Percentiles rank a stretch among this genome's conserved stretches.
phyloP scores from a whole-genome alignment of 192 early-diverging fungal genomes.

The Coemansia sp. region DNA sequence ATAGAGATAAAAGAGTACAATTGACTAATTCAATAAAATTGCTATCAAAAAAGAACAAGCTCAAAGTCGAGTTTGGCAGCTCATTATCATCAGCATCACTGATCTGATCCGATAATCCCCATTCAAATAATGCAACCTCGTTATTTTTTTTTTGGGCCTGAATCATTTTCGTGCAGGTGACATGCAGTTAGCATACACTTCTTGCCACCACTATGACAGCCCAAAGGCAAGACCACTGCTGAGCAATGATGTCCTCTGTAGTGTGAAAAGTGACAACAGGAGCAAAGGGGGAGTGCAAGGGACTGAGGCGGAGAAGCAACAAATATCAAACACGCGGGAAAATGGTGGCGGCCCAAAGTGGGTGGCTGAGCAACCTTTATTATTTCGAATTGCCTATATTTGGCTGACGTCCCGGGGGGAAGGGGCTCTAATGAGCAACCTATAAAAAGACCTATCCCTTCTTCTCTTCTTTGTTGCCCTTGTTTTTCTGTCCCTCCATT shows the following conservation, averaged over 20 bases:
- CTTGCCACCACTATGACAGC: too few relatives aligned
- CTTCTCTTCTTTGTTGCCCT: background rate
- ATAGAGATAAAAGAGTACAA: background rate
- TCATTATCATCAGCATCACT: background rate
- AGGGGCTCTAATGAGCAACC: constrained; percentile 8
- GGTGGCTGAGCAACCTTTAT: constrained; percentile 3
- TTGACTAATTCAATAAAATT: background rate
- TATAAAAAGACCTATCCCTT: background rate
- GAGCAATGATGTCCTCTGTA: background rate
- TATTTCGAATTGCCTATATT: background rate
- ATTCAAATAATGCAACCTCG: background rate
- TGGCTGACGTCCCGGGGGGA: background rate
- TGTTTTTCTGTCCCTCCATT: background rate
- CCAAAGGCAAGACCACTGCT: too few relatives aligned
- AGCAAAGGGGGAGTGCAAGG: background rate
- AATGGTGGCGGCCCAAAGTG: background rate
- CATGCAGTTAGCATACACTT: background rate
- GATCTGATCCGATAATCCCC: background rate
- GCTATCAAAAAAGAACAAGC: background rate
- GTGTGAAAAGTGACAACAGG: background rate
- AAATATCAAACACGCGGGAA: background rate
- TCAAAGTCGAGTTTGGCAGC: background rate
- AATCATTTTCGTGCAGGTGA: background rate
- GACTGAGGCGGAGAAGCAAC: background rate
- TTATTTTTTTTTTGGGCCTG: background rate